Evolutionary conservation across 2,329 filamentous ascomycete species (phyloP).

Genomic region (Monosporascus ibericus): DNA sequence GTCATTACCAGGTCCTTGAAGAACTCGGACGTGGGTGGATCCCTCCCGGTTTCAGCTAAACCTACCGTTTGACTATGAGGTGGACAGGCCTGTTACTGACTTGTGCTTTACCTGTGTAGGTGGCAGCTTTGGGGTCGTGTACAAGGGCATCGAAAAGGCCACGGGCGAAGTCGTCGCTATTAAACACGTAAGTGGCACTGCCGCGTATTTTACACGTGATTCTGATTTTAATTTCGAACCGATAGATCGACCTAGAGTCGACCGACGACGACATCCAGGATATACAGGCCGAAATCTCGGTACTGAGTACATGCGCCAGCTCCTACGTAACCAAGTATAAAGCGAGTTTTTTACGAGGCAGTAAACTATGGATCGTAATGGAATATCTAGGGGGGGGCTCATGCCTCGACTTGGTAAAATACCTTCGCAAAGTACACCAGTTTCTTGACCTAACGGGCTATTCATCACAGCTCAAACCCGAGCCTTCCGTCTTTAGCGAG

Average conservation of each 20-base stretch:
- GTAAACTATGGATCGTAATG: conserved; percentile 99
- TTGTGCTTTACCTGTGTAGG: conserved; percentile 41
- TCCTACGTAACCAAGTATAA: conserved; percentile 95
- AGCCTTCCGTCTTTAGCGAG: conserved; percentile 67
- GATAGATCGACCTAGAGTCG: conserved; percentile 93
- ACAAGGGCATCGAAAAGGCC: conserved; percentile 86
- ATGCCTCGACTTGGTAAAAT: conserved; percentile 78
- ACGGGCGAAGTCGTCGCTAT: conserved; percentile 94
- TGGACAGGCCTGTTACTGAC: not conserved
- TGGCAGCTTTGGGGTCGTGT: conserved; percentile 93
- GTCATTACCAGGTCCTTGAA: conserved; percentile 90
- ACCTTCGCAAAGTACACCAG: conserved; percentile 1
- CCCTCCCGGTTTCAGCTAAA: not conserved
- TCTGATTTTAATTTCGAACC: conserved; percentile 6
- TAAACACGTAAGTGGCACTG: conserved; percentile 68
- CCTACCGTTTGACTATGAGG: too few relatives aligned
- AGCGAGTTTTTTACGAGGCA: conserved; percentile 88
- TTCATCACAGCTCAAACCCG: conserved; percentile 71
- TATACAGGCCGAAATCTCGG: conserved; percentile 94
- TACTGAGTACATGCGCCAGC: conserved; percentile 91
- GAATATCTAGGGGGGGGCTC: conserved; percentile 94
- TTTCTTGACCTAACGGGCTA: conserved; percentile 23
- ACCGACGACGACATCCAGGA: conserved; percentile 98
- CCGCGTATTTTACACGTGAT: not conserved
- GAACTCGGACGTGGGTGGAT: conserved; percentile 79